Evolutionary conservation across 2,329 filamentous ascomycete genomes (phyloP).

Genomic region (Fragosphaeria purpurea): DNA sequence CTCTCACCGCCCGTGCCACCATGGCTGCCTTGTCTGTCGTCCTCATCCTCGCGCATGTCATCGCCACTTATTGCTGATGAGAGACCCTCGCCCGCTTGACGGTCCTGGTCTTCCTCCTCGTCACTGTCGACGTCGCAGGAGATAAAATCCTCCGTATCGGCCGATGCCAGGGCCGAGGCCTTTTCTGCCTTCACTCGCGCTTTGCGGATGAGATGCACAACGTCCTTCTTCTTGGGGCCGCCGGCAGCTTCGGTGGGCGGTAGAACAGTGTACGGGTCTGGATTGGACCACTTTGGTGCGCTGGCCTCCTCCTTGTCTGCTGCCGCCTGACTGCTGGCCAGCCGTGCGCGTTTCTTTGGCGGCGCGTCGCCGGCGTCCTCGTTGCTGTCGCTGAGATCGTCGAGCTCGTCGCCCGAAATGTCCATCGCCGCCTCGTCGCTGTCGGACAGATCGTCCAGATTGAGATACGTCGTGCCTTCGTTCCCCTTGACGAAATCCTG

Average conservation of each 20-base stretch:
- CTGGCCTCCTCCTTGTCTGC: neutral
- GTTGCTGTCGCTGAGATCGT: constrained; percentile 15
- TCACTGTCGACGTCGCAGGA: constrained; percentile 64
- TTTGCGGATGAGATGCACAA: constrained; percentile 86
- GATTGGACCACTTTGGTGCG: constrained; percentile 83
- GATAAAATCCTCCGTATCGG: constrained; percentile 74
- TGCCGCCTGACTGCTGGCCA: neutral
- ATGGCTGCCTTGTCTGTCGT: neutral
- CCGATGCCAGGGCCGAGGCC: constrained; percentile 36
- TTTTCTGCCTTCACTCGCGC: constrained; percentile 55
- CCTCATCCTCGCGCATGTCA: neutral
- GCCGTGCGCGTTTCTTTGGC: constrained; percentile 12
- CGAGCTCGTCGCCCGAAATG: constrained; percentile 39
- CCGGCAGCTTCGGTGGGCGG: constrained; percentile 60
- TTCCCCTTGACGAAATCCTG: constrained; percentile 36
- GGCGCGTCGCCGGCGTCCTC: constrained; percentile 21
- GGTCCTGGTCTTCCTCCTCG: constrained; percentile 18
- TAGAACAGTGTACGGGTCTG: constrained; percentile 82
- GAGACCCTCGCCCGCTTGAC: too few species aligned
- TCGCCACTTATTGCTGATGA: neutral
- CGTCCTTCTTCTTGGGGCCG: constrained; percentile 66
- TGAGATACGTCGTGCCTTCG: constrained; percentile 40
- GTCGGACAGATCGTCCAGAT: constrained; percentile 49
- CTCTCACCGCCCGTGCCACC: neutral
- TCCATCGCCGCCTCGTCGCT: constrained; percentile 57